Evolutionary conservation across 352 stramenopile species (phyloP).

Genomic region (Pythium graminicola): DNA sequence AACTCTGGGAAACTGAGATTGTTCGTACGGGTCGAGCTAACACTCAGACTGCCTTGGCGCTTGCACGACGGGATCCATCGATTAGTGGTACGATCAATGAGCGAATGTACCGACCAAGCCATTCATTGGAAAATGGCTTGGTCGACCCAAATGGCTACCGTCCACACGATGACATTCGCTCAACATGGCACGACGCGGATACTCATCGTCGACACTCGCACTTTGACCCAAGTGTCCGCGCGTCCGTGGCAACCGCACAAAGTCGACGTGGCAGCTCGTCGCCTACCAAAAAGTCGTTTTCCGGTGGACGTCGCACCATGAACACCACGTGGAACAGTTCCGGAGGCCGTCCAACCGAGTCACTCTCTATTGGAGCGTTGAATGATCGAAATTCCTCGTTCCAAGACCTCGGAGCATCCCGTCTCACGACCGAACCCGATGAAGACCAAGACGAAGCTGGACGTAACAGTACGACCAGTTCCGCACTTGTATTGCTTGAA

Average conservation of each 20-base stretch:
- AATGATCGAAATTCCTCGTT: slow-evolving; percentile 34
- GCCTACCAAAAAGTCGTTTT: background rate
- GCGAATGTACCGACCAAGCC: slow-evolving; percentile 2
- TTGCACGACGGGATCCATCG: slow-evolving; percentile 8
- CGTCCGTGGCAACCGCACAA: background rate
- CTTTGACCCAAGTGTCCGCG: too few species aligned
- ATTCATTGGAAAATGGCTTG: slow-evolving; percentile 4
- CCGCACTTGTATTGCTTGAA: slow-evolving; percentile 20
- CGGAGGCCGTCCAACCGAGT: slow-evolving; percentile 31
- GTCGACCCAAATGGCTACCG: background rate
- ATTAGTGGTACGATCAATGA: slow-evolving; percentile 12
- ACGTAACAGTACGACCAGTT: slow-evolving; percentile 13
- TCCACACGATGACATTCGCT: background rate
- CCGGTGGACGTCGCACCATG: background rate
- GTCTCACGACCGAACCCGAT: background rate
- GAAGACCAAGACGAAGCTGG: background rate
- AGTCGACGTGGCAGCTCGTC: background rate
- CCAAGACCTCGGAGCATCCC: slow-evolving; percentile 14
- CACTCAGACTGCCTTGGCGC: slow-evolving; percentile 18
- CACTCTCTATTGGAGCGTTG: slow-evolving; percentile 40
- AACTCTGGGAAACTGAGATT: slow-evolving; percentile 39
- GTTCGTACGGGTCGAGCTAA: slow-evolving; percentile 19
- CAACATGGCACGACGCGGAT: slow-evolving; percentile 19
- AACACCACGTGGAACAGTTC: slow-evolving; percentile 25
- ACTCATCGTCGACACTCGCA: too few species aligned